A percentile compares a stretch with the other conserved stretches of the same genome.
Conservation (phyloP, 1,284 basidiomycete genomes). For the Heterobasidion occidentale region DNA sequence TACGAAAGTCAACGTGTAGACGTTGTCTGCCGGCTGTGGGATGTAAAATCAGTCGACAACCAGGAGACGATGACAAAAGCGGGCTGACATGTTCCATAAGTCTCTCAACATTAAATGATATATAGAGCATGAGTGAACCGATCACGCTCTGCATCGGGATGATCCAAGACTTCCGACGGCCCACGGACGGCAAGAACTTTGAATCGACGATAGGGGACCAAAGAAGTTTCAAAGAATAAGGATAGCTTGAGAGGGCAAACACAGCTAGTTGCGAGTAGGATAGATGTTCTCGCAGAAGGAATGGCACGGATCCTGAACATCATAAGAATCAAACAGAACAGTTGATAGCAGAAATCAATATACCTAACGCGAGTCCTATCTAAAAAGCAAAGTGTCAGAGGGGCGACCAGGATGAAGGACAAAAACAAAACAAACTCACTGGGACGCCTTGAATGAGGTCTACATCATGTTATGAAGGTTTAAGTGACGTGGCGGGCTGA, state of each 20-base stretch:
- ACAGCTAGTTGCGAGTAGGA: conserved; percentile 96
- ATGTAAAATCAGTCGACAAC: conserved; percentile 6
- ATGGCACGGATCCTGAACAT: conserved; percentile 82
- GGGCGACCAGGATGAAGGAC: conserved; percentile 1
- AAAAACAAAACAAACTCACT: conserved; percentile 45
- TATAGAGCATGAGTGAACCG: conserved; percentile 82
- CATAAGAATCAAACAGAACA: conserved; percentile 1
- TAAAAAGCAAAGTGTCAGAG: conserved; percentile 19
- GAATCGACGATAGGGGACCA: conserved; percentile 99
- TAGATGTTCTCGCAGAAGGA: conserved; percentile 89
- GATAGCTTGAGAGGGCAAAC: conserved; percentile 92
- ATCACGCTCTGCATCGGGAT: conserved; percentile 94
- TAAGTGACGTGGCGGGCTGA: conserved; percentile 1
- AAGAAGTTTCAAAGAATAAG: conserved; percentile 94
- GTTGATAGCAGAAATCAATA: conserved; percentile 9
- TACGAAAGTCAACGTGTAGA: conserved; percentile 75
- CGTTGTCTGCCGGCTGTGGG: conserved; percentile 71
- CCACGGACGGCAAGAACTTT: conserved; percentile 73
- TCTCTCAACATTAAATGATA: conserved; percentile 75
- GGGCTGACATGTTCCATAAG: conserved; percentile 75
- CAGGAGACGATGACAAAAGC: conserved; percentile 2
- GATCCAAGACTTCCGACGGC: conserved; percentile 97
- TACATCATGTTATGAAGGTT: conserved; percentile 22
- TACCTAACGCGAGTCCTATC: conserved; percentile 72
- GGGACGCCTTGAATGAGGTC: conserved; percentile 95